Conservation (phyloP, 177 flowering plant genomes). For the Tripterygium wilfordii region DNA sequence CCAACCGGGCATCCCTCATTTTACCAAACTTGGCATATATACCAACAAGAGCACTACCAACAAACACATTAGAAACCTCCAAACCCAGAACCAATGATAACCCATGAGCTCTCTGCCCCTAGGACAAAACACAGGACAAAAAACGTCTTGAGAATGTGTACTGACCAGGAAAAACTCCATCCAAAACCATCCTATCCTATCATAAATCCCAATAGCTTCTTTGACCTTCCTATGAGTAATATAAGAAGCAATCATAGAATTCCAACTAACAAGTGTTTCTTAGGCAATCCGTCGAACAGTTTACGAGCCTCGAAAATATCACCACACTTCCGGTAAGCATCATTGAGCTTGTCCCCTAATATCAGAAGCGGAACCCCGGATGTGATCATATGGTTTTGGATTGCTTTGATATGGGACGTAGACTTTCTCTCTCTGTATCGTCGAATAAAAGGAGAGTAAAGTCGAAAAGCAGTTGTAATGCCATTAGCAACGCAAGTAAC, state of each 20-base stretch:
- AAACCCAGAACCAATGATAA: constrained; percentile 33
- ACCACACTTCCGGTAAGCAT: constrained; percentile 36
- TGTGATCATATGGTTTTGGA: constrained; percentile 35
- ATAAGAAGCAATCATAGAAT: constrained; percentile 47
- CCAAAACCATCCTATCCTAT: constrained; percentile 36
- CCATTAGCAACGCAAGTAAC: no score
- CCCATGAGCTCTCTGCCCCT: constrained; percentile 42
- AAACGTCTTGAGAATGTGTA: constrained; percentile 46
- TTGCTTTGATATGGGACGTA: constrained; percentile 7
- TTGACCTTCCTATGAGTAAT: constrained; percentile 14
- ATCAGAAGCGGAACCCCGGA: constrained; percentile 27
- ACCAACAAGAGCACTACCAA: constrained; percentile 47
- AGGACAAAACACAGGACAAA: constrained; percentile 31
- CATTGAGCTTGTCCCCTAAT: constrained; percentile 39
- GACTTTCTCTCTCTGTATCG: constrained; percentile 28
- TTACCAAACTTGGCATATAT: constrained; percentile 47
- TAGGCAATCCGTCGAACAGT: constrained; percentile 51
- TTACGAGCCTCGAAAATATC: constrained; percentile 28
- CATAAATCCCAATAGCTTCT: constrained; percentile 36
- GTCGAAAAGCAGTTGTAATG: no score
- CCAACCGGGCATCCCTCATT: constrained; percentile 35
- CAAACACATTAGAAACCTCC: constrained; percentile 34
- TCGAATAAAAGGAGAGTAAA: constrained; percentile 25
- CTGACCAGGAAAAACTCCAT: constrained; percentile 37
- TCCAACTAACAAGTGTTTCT: constrained; percentile 40